phyloP scores from a whole-genome alignment of 331 rosid species.

The Dryas integrifolia region DNA sequence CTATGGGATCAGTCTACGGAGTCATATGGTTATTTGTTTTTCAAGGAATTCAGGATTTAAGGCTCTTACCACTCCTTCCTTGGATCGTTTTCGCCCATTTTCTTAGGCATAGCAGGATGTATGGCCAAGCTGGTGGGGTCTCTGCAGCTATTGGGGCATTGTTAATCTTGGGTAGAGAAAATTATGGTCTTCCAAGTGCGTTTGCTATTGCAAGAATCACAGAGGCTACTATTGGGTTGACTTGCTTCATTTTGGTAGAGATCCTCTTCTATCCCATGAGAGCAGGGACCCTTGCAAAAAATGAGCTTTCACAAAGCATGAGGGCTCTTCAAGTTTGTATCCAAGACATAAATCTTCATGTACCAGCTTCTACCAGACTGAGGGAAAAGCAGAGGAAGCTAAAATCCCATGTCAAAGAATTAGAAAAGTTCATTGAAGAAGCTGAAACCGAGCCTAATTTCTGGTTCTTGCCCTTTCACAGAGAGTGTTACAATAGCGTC shows the following conservation, averaged over 20 bases:
- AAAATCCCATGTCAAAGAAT: constrained; percentile 32
- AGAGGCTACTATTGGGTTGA: constrained; percentile 65
- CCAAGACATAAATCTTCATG: constrained; percentile 22
- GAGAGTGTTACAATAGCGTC: constrained; percentile 45
- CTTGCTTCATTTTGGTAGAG: constrained; percentile 58
- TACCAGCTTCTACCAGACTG: constrained; percentile 31
- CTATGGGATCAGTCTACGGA: constrained; percentile 75
- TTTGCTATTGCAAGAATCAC: constrained; percentile 64
- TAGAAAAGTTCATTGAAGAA: constrained; percentile 48
- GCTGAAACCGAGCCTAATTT: constrained; percentile 73
- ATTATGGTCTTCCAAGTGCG: constrained; percentile 49
- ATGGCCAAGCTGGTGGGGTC: constrained; percentile 75
- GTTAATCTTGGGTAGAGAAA: constrained; percentile 64
- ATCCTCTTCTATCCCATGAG: constrained; percentile 47
- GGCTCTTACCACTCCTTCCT: constrained; percentile 55
- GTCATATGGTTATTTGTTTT: constrained; percentile 51
- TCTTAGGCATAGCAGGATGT: constrained; percentile 67
- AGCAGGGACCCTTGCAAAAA: constrained; percentile 66
- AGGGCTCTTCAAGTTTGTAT: constrained; percentile 47
- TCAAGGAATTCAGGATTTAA: constrained; percentile 29
- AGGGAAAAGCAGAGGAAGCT: constrained; percentile 42
- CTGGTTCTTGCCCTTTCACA: constrained; percentile 69
- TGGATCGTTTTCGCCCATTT: constrained; percentile 64
- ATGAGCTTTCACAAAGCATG: constrained; percentile 52
- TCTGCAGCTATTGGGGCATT: constrained; percentile 64